phyloP scores from a whole-genome alignment of 257 asterid genomes.

The Hygrophila difformis region DNA sequence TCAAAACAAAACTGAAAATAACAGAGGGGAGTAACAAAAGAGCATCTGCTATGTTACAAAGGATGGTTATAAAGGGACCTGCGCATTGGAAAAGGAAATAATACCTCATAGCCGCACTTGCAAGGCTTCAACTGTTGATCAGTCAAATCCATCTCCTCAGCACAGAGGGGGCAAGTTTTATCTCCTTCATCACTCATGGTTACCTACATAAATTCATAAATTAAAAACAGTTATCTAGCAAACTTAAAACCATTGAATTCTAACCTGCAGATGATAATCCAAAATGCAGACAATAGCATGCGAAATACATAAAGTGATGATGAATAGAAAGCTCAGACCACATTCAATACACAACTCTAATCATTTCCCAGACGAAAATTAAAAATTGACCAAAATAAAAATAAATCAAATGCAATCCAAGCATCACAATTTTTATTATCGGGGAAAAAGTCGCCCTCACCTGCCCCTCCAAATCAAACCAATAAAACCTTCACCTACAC shows the following conservation, averaged over 20 bases:
- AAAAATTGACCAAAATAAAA: neutral
- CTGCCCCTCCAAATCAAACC: slow-evolving; percentile 24
- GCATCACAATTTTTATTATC: slow-evolving; percentile 2
- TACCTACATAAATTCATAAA: slow-evolving; percentile 27
- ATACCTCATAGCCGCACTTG: slow-evolving; percentile 95
- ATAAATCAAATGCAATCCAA: neutral
- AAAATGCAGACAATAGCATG: slow-evolving; percentile 1
- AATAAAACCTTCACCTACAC: slow-evolving; percentile 10
- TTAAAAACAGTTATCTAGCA: slow-evolving; percentile 2
- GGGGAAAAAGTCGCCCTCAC: slow-evolving; percentile 13
- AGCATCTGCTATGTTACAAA: neutral
- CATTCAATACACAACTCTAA: slow-evolving; percentile 11
- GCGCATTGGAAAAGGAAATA: neutral
- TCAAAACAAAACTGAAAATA: too few relatives aligned
- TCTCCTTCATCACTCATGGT: slow-evolving; percentile 92
- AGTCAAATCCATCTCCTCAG: slow-evolving; percentile 98
- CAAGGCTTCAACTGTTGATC: slow-evolving; percentile 98
- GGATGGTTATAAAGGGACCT: slow-evolving; percentile 2
- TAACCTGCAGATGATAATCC: neutral
- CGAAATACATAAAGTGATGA: slow-evolving; percentile 6
- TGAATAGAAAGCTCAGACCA: neutral
- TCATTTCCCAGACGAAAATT: neutral
- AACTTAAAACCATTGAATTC: neutral
- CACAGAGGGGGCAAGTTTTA: slow-evolving; percentile 91
- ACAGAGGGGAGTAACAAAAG: too few relatives aligned